These are phyloP conservation scores for Ambispora gerdemannii DNA, from an alignment of 192 early-diverging fungal genomes.

Conservation along the genomic window DNA sequence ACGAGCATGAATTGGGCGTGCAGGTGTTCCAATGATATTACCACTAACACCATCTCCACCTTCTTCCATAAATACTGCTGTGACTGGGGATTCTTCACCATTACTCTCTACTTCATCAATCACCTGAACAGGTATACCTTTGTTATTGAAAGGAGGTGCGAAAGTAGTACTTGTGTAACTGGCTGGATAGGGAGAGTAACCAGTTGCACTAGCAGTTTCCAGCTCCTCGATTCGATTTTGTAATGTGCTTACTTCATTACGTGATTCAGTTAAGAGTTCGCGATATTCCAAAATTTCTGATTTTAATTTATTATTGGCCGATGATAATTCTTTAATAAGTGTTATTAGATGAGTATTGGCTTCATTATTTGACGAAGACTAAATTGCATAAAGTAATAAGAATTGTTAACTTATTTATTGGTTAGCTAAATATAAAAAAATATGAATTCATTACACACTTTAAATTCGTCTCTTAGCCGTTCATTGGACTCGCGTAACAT, in stretches of 20 bases:
- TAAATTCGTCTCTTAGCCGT: not conserved
- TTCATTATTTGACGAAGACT: slow-evolving; percentile 24
- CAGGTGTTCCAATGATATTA: not conserved
- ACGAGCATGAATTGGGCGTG: slow-evolving; percentile 13
- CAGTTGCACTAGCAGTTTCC: slow-evolving; percentile 31
- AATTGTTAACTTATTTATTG: too few species aligned
- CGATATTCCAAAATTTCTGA: slow-evolving; percentile 46
- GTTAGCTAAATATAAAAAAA: not conserved
- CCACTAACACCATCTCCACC: not conserved
- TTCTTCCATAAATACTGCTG: not conserved
- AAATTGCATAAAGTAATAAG: not conserved
- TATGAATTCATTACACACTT: not conserved
- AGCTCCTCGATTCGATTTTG: slow-evolving; percentile 47
- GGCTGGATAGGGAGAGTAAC: slow-evolving; percentile 5
- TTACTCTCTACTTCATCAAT: slow-evolving; percentile 8
- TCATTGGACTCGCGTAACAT: slow-evolving; percentile 26
- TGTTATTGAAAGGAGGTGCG: not conserved
- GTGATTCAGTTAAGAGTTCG: slow-evolving; percentile 46
- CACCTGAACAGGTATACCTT: slow-evolving; percentile 11
- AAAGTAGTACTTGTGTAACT: not conserved
- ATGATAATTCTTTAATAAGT: slow-evolving; percentile 54
- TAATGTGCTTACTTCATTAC: slow-evolving; percentile 43
- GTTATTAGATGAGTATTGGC: slow-evolving; percentile 48
- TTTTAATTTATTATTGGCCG: slow-evolving; percentile 50
- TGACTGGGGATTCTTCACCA: not conserved